These are phyloP conservation scores for Periconia sp. DNA, from an alignment of 2,329 filamentous ascomycete species.

Conservation along the genomic window DNA sequence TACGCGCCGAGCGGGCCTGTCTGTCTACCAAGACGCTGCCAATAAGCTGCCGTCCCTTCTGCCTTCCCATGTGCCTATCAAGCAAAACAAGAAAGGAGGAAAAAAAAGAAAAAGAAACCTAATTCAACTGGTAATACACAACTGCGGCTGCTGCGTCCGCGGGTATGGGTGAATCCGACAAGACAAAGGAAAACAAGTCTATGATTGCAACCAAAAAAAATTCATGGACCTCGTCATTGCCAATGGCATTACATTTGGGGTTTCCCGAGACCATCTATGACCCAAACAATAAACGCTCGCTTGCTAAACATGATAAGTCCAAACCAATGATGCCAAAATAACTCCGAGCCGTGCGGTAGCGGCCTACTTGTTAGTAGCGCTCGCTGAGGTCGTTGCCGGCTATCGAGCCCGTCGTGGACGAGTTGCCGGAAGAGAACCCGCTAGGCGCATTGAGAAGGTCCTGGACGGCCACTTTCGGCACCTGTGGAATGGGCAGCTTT, in stretches of 20 bases:
- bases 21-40: conserved; percentile 35
- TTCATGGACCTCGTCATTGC: conserved; percentile 39
- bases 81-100: conserved; percentile 22
- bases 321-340: conserved; percentile 38
- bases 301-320: conserved; percentile 34
- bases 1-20: conserved; percentile 40
- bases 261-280: conserved; percentile 29
- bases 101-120: conserved; percentile 19
- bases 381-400: conserved; percentile 61
- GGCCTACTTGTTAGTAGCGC: conserved; percentile 32
- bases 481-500: conserved; percentile 88
- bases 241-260: conserved; percentile 24
- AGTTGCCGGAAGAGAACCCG: conserved; percentile 75
- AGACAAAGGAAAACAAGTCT: conserved; percentile 36
- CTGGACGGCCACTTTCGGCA: conserved; percentile 87
- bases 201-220: conserved; percentile 21
- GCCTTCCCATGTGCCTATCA: conserved; percentile 14
- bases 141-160: conserved; percentile 38
- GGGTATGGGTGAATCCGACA: conserved; percentile 37
- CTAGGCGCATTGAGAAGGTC: conserved; percentile 74
- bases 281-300: conserved; percentile 37
- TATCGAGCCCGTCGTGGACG: conserved; percentile 78
- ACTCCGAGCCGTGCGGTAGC: conserved; percentile 37
- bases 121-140: conserved; percentile 43
- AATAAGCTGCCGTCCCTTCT: conserved; percentile 33